Conservation (phyloP, 1,139 yeast genomes). For the Pichia sp. region DNA sequence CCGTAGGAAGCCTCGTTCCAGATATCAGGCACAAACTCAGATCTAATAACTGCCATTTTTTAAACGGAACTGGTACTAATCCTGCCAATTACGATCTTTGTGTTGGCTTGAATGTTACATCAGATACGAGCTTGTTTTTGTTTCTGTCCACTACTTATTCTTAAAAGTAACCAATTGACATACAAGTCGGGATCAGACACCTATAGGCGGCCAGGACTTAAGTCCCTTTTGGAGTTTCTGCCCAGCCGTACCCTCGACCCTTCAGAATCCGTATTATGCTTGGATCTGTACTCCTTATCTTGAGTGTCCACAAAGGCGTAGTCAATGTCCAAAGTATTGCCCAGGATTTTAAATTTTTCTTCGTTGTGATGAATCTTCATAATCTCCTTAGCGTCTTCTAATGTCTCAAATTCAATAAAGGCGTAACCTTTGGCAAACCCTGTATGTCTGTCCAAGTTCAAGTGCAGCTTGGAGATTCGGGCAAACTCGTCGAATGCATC, state of each 20-base stretch:
- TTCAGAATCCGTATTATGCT: too few relatives aligned
- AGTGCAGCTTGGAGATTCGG: constrained; percentile 29
- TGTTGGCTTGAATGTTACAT: too few relatives aligned
- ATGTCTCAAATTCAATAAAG: constrained; percentile 28
- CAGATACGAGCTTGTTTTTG: too few relatives aligned
- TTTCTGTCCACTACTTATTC: too few relatives aligned
- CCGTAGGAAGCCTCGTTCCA: too few relatives aligned
- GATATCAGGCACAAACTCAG: too few relatives aligned
- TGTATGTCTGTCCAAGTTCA: constrained; percentile 35
- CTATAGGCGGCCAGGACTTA: neutral
- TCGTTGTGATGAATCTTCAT: constrained; percentile 16
- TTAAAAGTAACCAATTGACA: too few relatives aligned
- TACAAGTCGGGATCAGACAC: too few relatives aligned
- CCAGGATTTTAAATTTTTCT: constrained; percentile 28
- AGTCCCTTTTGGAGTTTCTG: constrained; percentile 1
- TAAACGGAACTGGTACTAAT: too few relatives aligned
- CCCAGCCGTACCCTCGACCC: too few relatives aligned
- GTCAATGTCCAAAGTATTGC: constrained; percentile 26
- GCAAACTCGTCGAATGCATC: constrained; percentile 37
- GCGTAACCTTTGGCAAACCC: constrained; percentile 39
- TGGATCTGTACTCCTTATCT: neutral
- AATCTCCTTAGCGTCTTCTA: constrained; percentile 30
- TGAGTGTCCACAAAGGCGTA: constrained; percentile 29
- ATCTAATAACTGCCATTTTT: too few relatives aligned
- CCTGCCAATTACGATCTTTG: too few relatives aligned